Evolutionary conservation across 352 stramenopile genomes (phyloP), one percentile per base, ranked within the genome.

Genomic region (Globisporangium okanoganense): DNA sequence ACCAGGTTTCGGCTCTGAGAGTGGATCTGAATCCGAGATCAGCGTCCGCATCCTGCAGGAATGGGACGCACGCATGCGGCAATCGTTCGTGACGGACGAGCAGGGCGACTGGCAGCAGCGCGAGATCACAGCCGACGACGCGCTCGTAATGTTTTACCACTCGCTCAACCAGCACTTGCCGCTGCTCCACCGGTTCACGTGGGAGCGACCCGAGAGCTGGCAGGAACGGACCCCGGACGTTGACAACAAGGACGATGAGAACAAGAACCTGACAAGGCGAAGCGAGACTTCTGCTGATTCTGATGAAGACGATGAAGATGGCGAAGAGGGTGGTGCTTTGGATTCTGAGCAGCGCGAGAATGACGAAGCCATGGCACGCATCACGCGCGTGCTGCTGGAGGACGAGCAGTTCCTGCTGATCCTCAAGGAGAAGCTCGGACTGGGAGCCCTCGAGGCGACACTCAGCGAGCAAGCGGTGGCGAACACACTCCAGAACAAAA

Each of bases 111-210:
- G 84, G 84, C 76, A 92, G 58, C 65, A 64, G 49, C 80, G 82
- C 33, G 75, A 86, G 58, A 70, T 89, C 57, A 76, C 62, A 1
- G 60, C 62, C 8, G 81, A 90, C 33, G 58, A 66, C 22, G 76
- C 66, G 47, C 62, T 68, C 5, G 80, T 92, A 24, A 64, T 84
- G 35, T 94, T 94, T 55, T 94, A 88, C 63, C 70, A 82, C 64
- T 75, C 79, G 5, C 56, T 82, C 9, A 90, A 94, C 64, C 50
- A 71, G 22, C 71, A 64, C 20, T 43, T 90, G 33, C 76, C 75
- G 2, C 58, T 64, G 2, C 38, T 53, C 24, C 72, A 75, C 14
- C 76, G 79, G 20, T 88, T 77, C 36, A 20, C 64, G 4, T 93
- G 84, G 81, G 58, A 78, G 3, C 73, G 71, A 33, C 81, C 84